Evolutionary conservation across 345 rosid species (phyloP), one percentile per base, ranked within the genome.

Genomic region (Mangifera indica): DNA sequence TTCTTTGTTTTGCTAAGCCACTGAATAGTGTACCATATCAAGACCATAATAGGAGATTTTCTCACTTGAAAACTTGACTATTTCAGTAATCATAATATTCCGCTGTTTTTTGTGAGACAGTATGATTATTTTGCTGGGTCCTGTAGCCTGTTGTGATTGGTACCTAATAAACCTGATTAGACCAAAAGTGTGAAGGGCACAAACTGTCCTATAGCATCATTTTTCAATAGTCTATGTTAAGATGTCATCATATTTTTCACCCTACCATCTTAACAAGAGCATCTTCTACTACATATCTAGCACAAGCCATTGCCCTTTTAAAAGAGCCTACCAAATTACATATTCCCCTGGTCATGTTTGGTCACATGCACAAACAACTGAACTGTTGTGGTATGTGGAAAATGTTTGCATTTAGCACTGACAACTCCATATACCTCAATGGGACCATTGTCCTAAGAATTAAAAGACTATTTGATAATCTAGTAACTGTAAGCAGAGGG

Each of bases 381-480:
- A 1, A 6, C 5, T 6, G 7, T 37, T 8, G 42, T 37, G 94
- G 91, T 67, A 77, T 77, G 13, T 82, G 91, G 57, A 86, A 88
- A 85, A 91, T 93, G 97, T 78, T 85, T 29, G 86, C 78, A 69
- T 76, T 77, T 54, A 87, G 85, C 52, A 60, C 72, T 49, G 90
- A 87, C 74, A 79, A 81, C 56, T 86, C 74, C 15, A 62, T 91
- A 73, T 93, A 86, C 82, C 74, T 93, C 61, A 90, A 91, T 37
- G 97, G 91, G 22, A 97, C 98, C 46, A 73, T 93, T 58, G 91
- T 93, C 73, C 98, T 96, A 10, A 84, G 98, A 68, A 87, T 87
- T 66, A 83, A 71, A 74, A 60, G 67, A 56, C 61, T 60, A 51
- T 55, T 13, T 24, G 70, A 63, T 26, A 72, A 60, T 42, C 80